Evolutionary conservation across 1,284 basidiomycete species (phyloP), one percentile per base, ranked within the genome.

Genomic region (Termitomyces sp.): DNA sequence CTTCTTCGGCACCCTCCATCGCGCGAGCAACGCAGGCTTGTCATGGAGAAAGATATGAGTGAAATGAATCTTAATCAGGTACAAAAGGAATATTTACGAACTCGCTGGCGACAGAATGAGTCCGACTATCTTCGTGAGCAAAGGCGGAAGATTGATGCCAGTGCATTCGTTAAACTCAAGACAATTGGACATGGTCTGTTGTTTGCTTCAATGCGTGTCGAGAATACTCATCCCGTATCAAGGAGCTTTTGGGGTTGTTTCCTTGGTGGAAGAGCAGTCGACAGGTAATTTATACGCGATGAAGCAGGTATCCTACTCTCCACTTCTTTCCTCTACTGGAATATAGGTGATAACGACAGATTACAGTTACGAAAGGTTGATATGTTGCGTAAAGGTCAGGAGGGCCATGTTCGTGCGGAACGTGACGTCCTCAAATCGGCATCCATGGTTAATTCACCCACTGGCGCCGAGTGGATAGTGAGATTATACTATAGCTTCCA

Each of bases 301-400:
- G 93, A 99, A 98, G 72, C 91, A 96, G 84, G 88, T 91, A 67
- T 69, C 40, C 35, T 14, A n/a, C 42, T 55, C 44, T 55, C 48
- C 54, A 55, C 54, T 52, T 58, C 59, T 50, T 55, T 58, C 55
- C 60, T 53, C 43, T 34, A 24, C 52, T 49, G 49, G 37, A 52
- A 50, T 56, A 51, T 63, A 34, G 24, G 24, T 50, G 54, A 46
- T 57, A 42, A 48, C 38, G 48, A 57, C 41, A 49, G 24, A 58
- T 14, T 48, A 52, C 65, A 94, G 90, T 77, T 97, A 63, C 84
- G 94, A 50, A 99, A 98, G 74, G 86, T 86, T 53, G 95, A 97
- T 68, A 97, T 98, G 93, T 79, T 98, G 61, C 86, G 91, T 45
- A 96, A 96, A 73, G 93, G 92, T n/a, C 96, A 98, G 71, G 95